Evolutionary conservation across 2,329 filamentous ascomycete genomes (phyloP).

Genomic region (Claviceps quebecensis): DNA sequence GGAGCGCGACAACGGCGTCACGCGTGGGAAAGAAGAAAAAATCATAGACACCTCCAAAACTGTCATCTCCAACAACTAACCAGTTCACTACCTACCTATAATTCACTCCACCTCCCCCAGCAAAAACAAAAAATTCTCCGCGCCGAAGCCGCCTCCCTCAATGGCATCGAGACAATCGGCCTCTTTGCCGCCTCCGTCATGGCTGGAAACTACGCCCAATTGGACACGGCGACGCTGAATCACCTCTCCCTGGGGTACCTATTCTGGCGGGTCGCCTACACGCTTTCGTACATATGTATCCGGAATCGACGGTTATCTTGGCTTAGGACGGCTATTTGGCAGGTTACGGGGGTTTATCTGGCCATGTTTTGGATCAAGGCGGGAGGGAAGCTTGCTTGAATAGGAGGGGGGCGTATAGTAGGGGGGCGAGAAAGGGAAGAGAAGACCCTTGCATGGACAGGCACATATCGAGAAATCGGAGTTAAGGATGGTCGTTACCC

Average conservation of each 20-base stretch:
- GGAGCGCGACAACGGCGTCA: no score
- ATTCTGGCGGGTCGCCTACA: conserved; percentile 24
- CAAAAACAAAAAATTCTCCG: conserved; percentile 41
- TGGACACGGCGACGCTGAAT: conserved; percentile 25
- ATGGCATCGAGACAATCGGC: conserved; percentile 31
- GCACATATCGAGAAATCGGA: no score
- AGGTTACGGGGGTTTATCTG: conserved; percentile 18
- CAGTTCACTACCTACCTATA: no score
- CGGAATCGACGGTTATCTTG: conserved; percentile 24
- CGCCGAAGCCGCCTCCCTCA: conserved; percentile 33
- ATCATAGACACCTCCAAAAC: no score
- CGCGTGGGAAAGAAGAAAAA: no score
- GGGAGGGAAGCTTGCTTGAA: conserved; percentile 13
- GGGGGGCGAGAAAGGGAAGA: no score
- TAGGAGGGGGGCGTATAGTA: no score
- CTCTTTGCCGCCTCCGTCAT: conserved; percentile 29
- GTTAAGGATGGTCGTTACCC: no score
- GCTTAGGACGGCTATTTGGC: conserved; percentile 27
- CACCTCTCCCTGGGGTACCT: conserved; percentile 25
- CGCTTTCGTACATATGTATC: conserved; percentile 28
- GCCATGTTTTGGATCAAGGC: conserved; percentile 28
- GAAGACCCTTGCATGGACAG: neutral
- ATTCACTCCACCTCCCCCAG: conserved; percentile 12
- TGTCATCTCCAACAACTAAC: no score
- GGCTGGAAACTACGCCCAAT: conserved; percentile 29